Base-by-base conservation (phyloP, 2,329 filamentous ascomycete species). In the Penicillium sp. region DNA sequence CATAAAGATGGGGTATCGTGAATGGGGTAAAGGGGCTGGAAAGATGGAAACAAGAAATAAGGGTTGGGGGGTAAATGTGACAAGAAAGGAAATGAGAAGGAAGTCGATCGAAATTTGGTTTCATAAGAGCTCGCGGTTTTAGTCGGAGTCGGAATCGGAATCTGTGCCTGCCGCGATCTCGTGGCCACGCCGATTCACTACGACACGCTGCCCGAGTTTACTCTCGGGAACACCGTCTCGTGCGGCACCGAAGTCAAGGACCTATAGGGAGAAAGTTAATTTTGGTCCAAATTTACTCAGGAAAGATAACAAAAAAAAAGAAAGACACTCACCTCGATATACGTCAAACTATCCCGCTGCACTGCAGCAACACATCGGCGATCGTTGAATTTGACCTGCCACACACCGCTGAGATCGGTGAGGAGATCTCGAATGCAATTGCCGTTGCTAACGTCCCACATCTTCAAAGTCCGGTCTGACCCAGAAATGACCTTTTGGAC, bases 301-400 rank as follows among this genome's bases (percentile, higher is more conserved):
- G 19, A 2, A 43, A 25, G 16, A 19, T 19, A 19, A 19, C 19
- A 19, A 16, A 3, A 14, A 10, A 43, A 1, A 51, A 35, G 45
- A 16, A 45, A 9, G 13, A 29, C 50, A 77, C 87, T 79, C 75
- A 96, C 95, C 86, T 99, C 95, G 57, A 99, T 92, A 74, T 96
- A 99, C 21, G 95, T 99, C 67, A 96, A 78, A 68, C 87, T 88
- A 64, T 96, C 92, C 55, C 95, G 86, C 80, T 99, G 95, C 55
- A 99, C 95, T 45, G 95, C 95, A 58, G 95, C 95, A 56, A 99
- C 95, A 73, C 95, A 99, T 73, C 93, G 85, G 65, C 95, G 85
- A 71, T 96, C 92, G 69, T 99, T 93, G 77, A 99, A 99, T 69
- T 95, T 95, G 69, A 99, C 95, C 78, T 99, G 95, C 95, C 95